Conservation (phyloP, 176 grass and related monocot species). For the Oryza glaberrima region DNA sequence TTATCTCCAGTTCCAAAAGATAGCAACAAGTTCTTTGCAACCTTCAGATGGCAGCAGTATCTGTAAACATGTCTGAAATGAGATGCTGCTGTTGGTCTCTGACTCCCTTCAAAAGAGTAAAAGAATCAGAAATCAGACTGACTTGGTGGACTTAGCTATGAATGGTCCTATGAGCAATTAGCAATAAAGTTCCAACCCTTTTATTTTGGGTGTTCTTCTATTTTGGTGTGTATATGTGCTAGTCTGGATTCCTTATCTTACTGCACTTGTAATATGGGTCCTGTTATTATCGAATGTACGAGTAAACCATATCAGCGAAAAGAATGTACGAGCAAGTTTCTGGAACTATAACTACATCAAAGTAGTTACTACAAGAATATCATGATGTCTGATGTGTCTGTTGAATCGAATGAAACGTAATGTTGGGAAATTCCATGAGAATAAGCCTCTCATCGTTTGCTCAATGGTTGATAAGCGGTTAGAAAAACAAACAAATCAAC, state of each 20-base stretch:
- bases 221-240: slow-evolving; percentile 22
- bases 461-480: too few species aligned
- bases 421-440: too few species aligned
- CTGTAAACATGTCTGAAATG: slow-evolving; percentile 18
- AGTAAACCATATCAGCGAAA: not conserved
- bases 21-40: slow-evolving; percentile 21
- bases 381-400: not conserved
- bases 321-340: not conserved
- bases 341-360: slow-evolving; percentile 22
- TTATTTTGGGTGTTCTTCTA: not conserved
- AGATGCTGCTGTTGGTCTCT: slow-evolving; percentile 29
- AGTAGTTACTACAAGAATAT: not conserved
- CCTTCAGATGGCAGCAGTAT: slow-evolving; percentile 24
- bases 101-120: slow-evolving; percentile 6
- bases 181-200: not conserved
- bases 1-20: slow-evolving; percentile 12
- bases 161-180: slow-evolving; percentile 7
- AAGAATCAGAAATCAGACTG: slow-evolving; percentile 33
- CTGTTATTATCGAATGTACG: not conserved
- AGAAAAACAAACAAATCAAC: too few species aligned
- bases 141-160: slow-evolving; percentile 21
- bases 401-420: too few species aligned
- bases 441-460: too few species aligned
- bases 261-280: not conserved
- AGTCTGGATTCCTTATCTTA: not conserved